Percentiles rank a stretch among this genome's conserved stretches.
These are phyloP conservation scores for Moesziomyces globuligerus DNA, from an alignment of 1,284 basidiomycete genomes.

Conservation along the genomic window DNA sequence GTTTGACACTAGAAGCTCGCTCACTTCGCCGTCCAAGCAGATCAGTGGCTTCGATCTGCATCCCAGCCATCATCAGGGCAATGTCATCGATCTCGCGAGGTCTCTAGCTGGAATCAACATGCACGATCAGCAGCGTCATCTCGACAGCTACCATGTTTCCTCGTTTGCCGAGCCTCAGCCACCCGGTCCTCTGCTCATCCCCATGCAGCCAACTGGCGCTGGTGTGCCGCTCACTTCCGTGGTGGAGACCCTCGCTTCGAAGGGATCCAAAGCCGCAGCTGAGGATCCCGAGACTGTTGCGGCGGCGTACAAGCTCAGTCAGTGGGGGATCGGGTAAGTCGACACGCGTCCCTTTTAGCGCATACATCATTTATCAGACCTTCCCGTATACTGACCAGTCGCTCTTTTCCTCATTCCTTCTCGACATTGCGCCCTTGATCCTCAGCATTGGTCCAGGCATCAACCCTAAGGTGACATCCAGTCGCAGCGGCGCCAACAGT, in stretches of 20 bases:
- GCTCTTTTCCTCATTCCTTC: neutral
- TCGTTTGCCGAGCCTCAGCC: slow-evolving; percentile 10
- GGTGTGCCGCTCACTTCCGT: slow-evolving; percentile 41
- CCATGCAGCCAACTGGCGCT: slow-evolving; percentile 42
- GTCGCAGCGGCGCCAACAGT: slow-evolving; percentile 13
- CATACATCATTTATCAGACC: no score
- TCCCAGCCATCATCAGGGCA: neutral
- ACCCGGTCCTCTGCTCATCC: slow-evolving; percentile 30
- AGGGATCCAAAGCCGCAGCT: slow-evolving; percentile 44
- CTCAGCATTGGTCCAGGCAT: slow-evolving; percentile 53
- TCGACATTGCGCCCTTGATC: neutral
- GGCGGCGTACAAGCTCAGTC: slow-evolving; percentile 37
- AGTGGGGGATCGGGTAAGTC: slow-evolving; percentile 47
- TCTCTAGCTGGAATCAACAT: slow-evolving; percentile 12
- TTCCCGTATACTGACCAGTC: neutral
- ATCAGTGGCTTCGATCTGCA: neutral
- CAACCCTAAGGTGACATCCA: slow-evolving; percentile 45
- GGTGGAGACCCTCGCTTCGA: slow-evolving; percentile 37
- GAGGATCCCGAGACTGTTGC: slow-evolving; percentile 44
- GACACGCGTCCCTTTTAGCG: neutral
- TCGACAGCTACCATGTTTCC: neutral
- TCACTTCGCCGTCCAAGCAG: neutral
- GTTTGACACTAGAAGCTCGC: slow-evolving; percentile 3
- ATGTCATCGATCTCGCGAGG: slow-evolving; percentile 9
- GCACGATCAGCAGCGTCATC: slow-evolving; percentile 4